Percentiles rank a stretch among this genome's conserved stretches.
phyloP scores from a whole-genome alignment of 2,329 filamentous ascomycete species.

The Meredithiella fracta region DNA sequence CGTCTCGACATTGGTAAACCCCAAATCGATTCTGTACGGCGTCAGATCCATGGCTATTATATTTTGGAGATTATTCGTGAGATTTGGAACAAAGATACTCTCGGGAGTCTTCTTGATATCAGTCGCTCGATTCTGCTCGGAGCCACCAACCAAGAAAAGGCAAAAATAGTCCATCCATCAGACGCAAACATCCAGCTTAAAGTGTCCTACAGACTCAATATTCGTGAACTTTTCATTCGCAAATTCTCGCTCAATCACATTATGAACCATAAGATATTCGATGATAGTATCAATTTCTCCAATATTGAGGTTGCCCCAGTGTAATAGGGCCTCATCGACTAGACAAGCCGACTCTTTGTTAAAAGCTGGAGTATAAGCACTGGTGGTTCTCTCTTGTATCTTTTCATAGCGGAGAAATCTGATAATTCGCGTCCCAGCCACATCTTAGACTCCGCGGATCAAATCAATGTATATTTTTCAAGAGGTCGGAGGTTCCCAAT shows the following conservation, averaged over 20 bases:
- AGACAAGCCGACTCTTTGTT: background rate
- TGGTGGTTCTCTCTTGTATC: background rate
- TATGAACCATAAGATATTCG: background rate
- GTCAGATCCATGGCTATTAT: background rate
- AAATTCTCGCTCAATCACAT: background rate
- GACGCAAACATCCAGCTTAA: background rate
- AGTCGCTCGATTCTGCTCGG: background rate
- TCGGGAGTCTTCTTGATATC: background rate
- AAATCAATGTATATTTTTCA: background rate
- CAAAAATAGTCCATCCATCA: slow-evolving; percentile 5
- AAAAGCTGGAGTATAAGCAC: background rate
- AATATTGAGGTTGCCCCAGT: background rate
- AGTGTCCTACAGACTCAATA: background rate
- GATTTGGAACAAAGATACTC: background rate
- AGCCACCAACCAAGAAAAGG: background rate
- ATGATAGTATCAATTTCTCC: background rate
- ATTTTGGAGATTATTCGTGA: background rate
- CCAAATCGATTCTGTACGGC: background rate
- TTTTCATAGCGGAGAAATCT: background rate
- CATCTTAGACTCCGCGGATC: background rate
- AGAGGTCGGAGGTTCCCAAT: background rate
- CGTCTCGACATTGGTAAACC: background rate
- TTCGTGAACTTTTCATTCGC: background rate
- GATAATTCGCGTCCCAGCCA: background rate
- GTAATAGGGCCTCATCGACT: background rate